Evolutionary conservation across 164 flowering plant species (phyloP), one percentile per base, ranked within the genome.

Genomic region (Vitis riparia): DNA sequence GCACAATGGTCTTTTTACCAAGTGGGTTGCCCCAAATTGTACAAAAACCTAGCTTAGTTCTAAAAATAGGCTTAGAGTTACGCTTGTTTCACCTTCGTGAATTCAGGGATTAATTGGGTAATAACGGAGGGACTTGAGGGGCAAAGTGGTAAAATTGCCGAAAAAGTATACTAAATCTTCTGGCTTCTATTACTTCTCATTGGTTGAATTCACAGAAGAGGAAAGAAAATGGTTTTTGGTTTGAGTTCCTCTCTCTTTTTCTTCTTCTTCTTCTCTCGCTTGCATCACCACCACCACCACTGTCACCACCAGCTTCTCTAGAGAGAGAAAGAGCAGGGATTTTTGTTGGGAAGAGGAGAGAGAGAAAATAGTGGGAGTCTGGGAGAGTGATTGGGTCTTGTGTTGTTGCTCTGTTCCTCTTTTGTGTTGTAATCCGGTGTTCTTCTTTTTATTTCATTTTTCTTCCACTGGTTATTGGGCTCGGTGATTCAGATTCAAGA

Each of bases 401-500:
- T 50, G 49, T 32, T 65, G n/a, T 58, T 16, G 29, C 58, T 61
- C 32, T 64, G n/a, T 63, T 16, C 9, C 65, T 37, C 27, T 9
- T 68, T 23, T 60, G 9, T 27, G 37, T 62, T 37, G 9, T 27
- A 8, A 62, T 55, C 48, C 62, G 14, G 23, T 65, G 5, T 60
- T 65, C 56, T 8, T 11, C 4, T 58, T 17, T 9, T 29, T 66
- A 30, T 65, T 7, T 48, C 8, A 16, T 47, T 59, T 51, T 50
- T 11, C 27, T 15, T 16, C 44, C 53, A 37, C 29, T 47, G 44
- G 44, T 9, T 69, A 51, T 59, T 60, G 14, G 59, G 48, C 23
- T 19, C 55, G 27, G 63, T 72, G 70, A 37, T 72, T 69, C 63
- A 65, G 70, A 64, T 72, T 72, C 63, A 52, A 6, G 63, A 48